Evolutionary conservation across 2,329 filamentous ascomycete species (phyloP).

Genomic region (Diplocarpon rosae): DNA sequence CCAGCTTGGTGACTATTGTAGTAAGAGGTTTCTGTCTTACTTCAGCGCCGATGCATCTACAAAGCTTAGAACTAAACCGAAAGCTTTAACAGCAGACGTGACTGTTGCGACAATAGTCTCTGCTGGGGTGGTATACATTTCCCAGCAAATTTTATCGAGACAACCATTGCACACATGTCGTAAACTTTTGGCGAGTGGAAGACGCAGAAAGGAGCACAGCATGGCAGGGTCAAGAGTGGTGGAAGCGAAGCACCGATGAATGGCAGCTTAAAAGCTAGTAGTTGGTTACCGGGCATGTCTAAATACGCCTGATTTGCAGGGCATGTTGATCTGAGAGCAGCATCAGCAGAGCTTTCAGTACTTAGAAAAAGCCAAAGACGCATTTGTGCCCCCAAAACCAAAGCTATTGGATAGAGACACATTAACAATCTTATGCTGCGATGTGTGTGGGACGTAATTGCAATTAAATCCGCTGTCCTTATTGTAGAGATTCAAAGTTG

Average conservation of each 20-base stretch:
- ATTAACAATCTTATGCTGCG: slow-evolving; percentile 60
- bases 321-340: background rate
- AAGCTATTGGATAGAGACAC: slow-evolving; percentile 91
- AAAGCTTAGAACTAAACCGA: slow-evolving; percentile 3
- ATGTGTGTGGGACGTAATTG: slow-evolving; percentile 68
- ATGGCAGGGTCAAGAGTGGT: slow-evolving; percentile 6
- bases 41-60: slow-evolving; percentile 8
- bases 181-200: slow-evolving; percentile 13
- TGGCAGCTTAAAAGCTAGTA: background rate
- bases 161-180: slow-evolving; percentile 8
- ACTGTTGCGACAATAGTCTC: too few species aligned
- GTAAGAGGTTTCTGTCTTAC: slow-evolving; percentile 11
- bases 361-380: slow-evolving; percentile 62
- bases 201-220: slow-evolving; percentile 9
- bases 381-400: slow-evolving; percentile 95
- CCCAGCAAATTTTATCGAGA: slow-evolving; percentile 9
- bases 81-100: too few species aligned
- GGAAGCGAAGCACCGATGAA: background rate
- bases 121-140: too few species aligned
- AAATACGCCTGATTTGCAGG: background rate
- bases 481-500: slow-evolving; percentile 71
- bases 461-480: slow-evolving; percentile 60
- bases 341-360: slow-evolving; percentile 8
- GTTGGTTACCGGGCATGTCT: background rate
- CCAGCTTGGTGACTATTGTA: slow-evolving; percentile 5